Evolutionary conservation across 108 stramenopile species (phyloP).

Genomic region (Phaeodactylum tricornutum): DNA sequence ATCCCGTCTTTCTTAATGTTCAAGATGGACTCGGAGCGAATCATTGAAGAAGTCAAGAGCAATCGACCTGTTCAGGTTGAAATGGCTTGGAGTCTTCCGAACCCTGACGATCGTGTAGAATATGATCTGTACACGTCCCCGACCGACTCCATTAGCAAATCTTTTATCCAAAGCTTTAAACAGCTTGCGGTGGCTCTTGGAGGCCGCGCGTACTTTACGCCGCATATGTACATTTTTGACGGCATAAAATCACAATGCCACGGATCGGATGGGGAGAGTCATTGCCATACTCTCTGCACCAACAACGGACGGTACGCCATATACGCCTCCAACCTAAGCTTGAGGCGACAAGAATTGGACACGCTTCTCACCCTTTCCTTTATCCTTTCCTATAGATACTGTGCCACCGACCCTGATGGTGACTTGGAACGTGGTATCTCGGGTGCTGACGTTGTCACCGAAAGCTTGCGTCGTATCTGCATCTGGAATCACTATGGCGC

Average conservation of each 20-base stretch:
- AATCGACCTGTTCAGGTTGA: constrained; percentile 58
- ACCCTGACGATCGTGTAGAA: background rate
- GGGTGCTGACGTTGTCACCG: constrained; percentile 81
- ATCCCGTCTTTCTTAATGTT: constrained; percentile 89
- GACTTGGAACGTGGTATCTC: constrained; percentile 61
- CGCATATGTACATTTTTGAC: constrained; percentile 73
- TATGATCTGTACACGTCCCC: constrained; percentile 71
- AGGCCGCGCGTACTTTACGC: background rate
- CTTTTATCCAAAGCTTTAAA: constrained; percentile 38
- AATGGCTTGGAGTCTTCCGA: constrained; percentile 34
- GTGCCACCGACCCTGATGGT: constrained; percentile 75
- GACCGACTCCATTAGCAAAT: constrained; percentile 41
- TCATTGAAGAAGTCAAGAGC: constrained; percentile 49
- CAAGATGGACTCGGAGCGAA: constrained; percentile 71
- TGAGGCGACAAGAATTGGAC: constrained; percentile 14
- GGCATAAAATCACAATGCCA: constrained; percentile 33
- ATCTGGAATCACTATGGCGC: constrained; percentile 62
- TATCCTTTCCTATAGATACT: constrained; percentile 35
- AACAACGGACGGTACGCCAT: constrained; percentile 84
- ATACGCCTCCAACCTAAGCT: background rate
- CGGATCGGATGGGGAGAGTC: constrained; percentile 14
- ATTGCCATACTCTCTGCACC: constrained; percentile 88
- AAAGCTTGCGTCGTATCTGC: constrained; percentile 78
- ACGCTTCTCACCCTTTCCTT: background rate
- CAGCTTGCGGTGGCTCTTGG: constrained; percentile 49